phyloP scores from a whole-genome alignment of 148 eudicot genomes.

The Chenopodium formosanum region DNA sequence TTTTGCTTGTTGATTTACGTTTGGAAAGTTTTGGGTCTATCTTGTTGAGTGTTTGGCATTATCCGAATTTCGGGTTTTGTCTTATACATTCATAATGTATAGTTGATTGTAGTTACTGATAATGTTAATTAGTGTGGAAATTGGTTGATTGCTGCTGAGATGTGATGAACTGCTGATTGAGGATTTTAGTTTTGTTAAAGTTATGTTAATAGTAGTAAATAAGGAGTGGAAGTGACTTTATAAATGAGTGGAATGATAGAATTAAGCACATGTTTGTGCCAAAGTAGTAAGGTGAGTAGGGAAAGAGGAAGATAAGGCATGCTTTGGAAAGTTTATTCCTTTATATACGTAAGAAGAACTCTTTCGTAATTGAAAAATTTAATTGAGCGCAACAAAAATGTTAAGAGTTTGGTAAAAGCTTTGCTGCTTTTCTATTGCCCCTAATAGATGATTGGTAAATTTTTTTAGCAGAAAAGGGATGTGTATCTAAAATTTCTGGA shows the following conservation, averaged over 20 bases:
- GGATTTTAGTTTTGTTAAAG: not conserved
- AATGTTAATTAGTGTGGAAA: not conserved
- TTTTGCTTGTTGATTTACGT: not conserved
- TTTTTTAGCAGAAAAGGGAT: not conserved
- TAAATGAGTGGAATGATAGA: not conserved
- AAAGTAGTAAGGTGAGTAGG: not conserved
- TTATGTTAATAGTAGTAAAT: not conserved
- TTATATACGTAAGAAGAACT: not conserved
- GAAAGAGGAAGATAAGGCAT: conserved; percentile 7
- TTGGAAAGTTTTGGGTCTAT: not conserved
- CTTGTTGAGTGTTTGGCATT: not conserved
- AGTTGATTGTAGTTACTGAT: not conserved
- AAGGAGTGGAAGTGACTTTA: not conserved
- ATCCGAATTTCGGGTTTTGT: not conserved
- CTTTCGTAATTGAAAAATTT: not conserved
- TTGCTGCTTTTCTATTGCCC: not conserved
- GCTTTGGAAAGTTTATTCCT: conserved; percentile 1
- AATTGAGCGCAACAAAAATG: not conserved
- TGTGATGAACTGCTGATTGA: not conserved
- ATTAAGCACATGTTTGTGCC: not conserved
- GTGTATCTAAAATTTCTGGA: not conserved
- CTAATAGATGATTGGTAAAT: not conserved
- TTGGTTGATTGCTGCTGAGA: not conserved
- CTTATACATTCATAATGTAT: not conserved
- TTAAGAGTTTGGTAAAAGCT: not conserved